Conservation (phyloP, 202 grass and related monocot species). For the Digitaria exilis region DNA sequence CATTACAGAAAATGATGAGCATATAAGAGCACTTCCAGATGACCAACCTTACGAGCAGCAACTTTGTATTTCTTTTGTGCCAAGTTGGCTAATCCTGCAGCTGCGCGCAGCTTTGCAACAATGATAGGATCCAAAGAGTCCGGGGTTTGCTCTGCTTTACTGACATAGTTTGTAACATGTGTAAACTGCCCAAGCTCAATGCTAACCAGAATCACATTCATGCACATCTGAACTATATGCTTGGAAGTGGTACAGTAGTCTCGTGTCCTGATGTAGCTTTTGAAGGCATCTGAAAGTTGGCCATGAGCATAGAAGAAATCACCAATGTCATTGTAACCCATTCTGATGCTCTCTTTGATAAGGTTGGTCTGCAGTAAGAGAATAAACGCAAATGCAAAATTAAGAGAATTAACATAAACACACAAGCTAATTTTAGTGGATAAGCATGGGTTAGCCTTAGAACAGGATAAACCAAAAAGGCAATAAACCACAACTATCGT, state of each 20-base stretch:
- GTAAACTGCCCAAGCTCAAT: constrained; percentile 86
- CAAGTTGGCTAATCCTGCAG: constrained; percentile 83
- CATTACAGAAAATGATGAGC: not conserved
- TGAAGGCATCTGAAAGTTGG: constrained; percentile 87
- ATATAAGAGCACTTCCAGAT: not conserved
- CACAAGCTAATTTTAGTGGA: not conserved
- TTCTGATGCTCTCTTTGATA: constrained; percentile 99
- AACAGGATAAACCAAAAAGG: not conserved
- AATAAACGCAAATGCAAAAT: constrained; percentile 6
- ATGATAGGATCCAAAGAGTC: constrained; percentile 55
- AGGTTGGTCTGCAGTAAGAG: constrained; percentile 74
- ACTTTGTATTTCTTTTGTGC: constrained; percentile 95
- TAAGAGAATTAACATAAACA: not conserved
- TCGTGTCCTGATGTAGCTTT: constrained; percentile 88
- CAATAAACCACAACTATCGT: not conserved
- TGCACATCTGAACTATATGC: constrained; percentile 98
- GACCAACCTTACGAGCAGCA: constrained; percentile 89
- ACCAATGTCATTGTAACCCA: constrained; percentile 95
- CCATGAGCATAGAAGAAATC: constrained; percentile 94
- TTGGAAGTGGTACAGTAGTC: constrained; percentile 99
- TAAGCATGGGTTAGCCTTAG: not conserved
- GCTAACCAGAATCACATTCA: constrained; percentile 90
- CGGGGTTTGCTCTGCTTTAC: constrained; percentile 87
- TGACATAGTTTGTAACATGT: constrained; percentile 87
- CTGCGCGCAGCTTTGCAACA: constrained; percentile 71